Evolutionary conservation across 352 stramenopile species (phyloP).

Genomic region (Lagenidium sp.): DNA sequence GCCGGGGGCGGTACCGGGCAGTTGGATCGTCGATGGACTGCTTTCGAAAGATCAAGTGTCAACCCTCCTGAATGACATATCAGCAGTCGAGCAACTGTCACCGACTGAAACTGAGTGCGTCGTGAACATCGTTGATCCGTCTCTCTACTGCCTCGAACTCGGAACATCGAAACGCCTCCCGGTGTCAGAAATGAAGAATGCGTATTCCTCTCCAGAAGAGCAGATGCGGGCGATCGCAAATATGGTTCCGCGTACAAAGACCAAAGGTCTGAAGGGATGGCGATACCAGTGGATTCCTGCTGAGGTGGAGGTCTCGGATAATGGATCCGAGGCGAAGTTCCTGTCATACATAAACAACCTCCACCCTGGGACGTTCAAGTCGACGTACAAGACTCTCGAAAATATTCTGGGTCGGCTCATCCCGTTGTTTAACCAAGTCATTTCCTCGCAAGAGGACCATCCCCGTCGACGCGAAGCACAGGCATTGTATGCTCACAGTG

Average conservation of each 20-base stretch:
- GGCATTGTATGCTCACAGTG: conserved; percentile 4
- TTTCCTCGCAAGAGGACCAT: conserved; percentile 6
- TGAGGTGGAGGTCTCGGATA: conserved; percentile 5
- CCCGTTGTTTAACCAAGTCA: conserved; percentile 18
- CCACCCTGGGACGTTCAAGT: conserved; percentile 7
- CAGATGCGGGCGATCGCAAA: neutral
- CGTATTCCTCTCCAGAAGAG: neutral
- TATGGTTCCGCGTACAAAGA: neutral
- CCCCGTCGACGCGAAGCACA: neutral
- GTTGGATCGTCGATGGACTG: neutral
- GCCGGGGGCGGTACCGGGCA: neutral
- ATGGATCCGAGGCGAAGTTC: conserved; percentile 5
- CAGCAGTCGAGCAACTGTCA: too few species aligned
- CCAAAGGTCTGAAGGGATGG: conserved; percentile 6
- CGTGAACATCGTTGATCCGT: too few species aligned
- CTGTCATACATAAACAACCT: conserved; percentile 28
- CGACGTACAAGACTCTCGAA: conserved; percentile 14
- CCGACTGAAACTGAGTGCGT: too few species aligned
- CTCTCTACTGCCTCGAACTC: too few species aligned
- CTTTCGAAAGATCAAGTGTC: too few species aligned
- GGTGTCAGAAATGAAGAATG: conserved; percentile 1
- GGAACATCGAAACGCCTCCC: neutral
- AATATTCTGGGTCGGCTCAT: conserved; percentile 13
- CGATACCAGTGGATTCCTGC: conserved; percentile 16
- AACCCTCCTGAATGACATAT: too few species aligned